A percentile compares a stretch with the other conserved stretches of the same genome.
These are phyloP conservation scores for Metschnikowia sp. DNA, from an alignment of 805 yeast species.

Conservation along the genomic window DNA sequence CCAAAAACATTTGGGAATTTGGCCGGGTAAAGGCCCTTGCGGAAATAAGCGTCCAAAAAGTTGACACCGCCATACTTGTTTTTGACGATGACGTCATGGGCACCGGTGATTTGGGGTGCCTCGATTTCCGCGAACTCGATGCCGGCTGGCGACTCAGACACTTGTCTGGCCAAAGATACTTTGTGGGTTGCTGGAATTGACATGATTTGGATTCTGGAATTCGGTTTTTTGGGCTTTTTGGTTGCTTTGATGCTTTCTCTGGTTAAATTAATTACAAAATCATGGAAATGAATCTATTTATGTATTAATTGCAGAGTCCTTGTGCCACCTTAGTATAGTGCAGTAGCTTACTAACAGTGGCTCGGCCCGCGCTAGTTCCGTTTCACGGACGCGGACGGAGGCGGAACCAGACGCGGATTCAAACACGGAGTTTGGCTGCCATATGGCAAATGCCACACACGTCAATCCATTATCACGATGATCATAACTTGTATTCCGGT, in stretches of 20 bases:
- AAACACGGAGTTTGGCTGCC: too few relatives aligned
- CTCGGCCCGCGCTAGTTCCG: too few relatives aligned
- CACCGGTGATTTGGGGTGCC: constrained; percentile 48
- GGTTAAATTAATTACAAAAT: too few relatives aligned
- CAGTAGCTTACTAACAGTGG: too few relatives aligned
- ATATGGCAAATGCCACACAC: too few relatives aligned
- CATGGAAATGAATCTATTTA: too few relatives aligned
- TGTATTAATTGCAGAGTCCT: too few relatives aligned
- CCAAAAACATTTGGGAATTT: constrained; percentile 63
- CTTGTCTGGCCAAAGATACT: constrained; percentile 50
- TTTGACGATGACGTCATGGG: constrained; percentile 61
- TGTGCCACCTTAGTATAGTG: too few relatives aligned
- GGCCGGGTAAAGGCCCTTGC: constrained; percentile 70
- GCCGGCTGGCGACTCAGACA: constrained; percentile 55
- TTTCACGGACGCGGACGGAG: too few relatives aligned
- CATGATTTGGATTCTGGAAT: not conserved
- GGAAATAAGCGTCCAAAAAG: constrained; percentile 77
- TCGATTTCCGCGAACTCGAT: constrained; percentile 54
- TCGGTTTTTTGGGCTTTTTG: not conserved
- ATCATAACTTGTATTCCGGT: too few relatives aligned
- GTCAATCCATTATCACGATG: too few relatives aligned
- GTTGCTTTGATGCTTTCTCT: not conserved
- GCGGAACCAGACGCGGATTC: too few relatives aligned
- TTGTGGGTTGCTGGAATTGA: constrained; percentile 53
- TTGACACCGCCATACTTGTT: constrained; percentile 78